Evolutionary conservation across 2,329 filamentous ascomycete genomes (phyloP).

Genomic region (Tolypocladium nubicola): DNA sequence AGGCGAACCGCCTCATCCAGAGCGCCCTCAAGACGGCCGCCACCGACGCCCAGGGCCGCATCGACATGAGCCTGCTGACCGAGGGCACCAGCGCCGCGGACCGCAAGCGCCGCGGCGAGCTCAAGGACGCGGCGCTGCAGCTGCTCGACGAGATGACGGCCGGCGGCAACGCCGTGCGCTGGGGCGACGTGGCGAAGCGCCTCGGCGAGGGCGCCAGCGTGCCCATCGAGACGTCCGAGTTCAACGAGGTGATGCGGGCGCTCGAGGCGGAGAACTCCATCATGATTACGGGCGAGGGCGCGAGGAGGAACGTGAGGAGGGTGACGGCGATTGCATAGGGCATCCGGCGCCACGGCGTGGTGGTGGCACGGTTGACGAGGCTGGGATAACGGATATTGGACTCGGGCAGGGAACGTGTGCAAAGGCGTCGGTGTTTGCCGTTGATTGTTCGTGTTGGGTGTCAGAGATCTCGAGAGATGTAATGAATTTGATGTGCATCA

Average conservation of each 20-base stretch:
- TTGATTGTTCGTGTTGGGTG: neutral
- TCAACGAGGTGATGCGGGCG: slow-evolving; percentile 67
- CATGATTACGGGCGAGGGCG: slow-evolving; percentile 73
- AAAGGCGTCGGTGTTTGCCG: slow-evolving; percentile 2
- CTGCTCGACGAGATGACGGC: slow-evolving; percentile 74
- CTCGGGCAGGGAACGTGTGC: neutral
- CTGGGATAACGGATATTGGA: neutral
- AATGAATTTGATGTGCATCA: neutral
- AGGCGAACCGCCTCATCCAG: slow-evolving; percentile 88
- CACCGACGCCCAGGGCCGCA: slow-evolving; percentile 86
- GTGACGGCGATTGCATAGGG: slow-evolving; percentile 42
- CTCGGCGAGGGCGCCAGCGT: slow-evolving; percentile 62
- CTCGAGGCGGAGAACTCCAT: slow-evolving; percentile 80
- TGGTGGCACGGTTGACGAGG: neutral
- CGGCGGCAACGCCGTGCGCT: slow-evolving; percentile 57
- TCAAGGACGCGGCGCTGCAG: slow-evolving; percentile 67
- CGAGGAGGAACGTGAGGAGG: slow-evolving; percentile 70
- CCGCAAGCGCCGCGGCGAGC: slow-evolving; percentile 67
- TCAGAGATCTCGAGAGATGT: neutral
- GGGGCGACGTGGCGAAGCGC: slow-evolving; percentile 65
- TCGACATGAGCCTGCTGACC: slow-evolving; percentile 92
- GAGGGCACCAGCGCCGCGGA: slow-evolving; percentile 91
- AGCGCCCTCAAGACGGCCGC: slow-evolving; percentile 91
- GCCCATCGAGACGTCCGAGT: slow-evolving; percentile 67
- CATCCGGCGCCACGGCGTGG: neutral